A percentile compares a stretch with the other conserved stretches of the same genome.
These are phyloP conservation scores for Xylariales sp. DNA, from an alignment of 2,329 filamentous ascomycete genomes.

Conservation along the genomic window DNA sequence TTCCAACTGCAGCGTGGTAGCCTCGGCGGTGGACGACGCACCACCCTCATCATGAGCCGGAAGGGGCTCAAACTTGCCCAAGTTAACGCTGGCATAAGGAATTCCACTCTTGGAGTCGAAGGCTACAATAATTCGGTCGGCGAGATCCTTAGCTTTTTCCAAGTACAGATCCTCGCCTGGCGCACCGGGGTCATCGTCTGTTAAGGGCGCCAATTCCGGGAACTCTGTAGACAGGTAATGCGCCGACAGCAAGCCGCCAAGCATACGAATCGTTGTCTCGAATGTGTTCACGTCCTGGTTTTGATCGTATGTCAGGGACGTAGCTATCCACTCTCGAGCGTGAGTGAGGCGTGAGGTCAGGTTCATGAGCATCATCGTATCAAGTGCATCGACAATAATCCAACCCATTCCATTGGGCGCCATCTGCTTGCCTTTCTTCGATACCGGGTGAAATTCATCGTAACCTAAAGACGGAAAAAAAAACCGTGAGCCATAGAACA, in stretches of 20 bases:
- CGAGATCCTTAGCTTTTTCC: conserved; percentile 91
- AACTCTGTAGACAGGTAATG: conserved; percentile 89
- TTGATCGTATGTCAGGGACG: conserved; percentile 78
- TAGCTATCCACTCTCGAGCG: conserved; percentile 84
- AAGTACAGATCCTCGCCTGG: conserved; percentile 88
- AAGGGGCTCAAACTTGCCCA: conserved; percentile 72
- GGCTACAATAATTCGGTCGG: conserved; percentile 79
- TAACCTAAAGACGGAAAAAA: conserved; percentile 50
- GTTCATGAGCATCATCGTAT: conserved; percentile 99
- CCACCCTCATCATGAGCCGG: conserved; percentile 80
- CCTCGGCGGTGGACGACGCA: conserved; percentile 90
- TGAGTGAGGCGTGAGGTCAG: conserved; percentile 79
- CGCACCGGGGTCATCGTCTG: conserved; percentile 65
- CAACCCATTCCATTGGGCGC: conserved; percentile 84
- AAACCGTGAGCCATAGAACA: too few species aligned
- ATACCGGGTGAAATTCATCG: conserved; percentile 82
- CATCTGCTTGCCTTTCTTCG: conserved; percentile 80
- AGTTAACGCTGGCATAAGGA: conserved; percentile 85
- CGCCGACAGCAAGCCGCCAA: conserved; percentile 86
- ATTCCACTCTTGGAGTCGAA: conserved; percentile 86
- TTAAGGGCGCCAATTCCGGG: conserved; percentile 71
- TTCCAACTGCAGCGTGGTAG: conserved; percentile 87
- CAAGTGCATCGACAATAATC: conserved; percentile 95
- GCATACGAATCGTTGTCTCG: conserved; percentile 96
- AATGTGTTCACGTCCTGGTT: conserved; percentile 96